phyloP scores from a whole-genome alignment of 192 early-diverging fungal species.

The Phycomyces nitens region DNA sequence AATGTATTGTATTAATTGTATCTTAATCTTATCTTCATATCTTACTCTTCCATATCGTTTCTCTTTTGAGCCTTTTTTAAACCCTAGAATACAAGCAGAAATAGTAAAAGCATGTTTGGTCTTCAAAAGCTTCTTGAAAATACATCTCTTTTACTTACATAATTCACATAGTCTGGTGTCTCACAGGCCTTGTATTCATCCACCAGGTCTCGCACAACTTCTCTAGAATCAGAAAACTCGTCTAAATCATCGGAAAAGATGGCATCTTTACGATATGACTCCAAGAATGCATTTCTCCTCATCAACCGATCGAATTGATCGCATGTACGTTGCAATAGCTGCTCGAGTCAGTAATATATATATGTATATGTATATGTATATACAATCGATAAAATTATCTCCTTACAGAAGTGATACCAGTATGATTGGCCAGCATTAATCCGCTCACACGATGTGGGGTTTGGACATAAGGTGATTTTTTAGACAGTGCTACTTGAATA shows the following conservation, averaged over 20 bases:
- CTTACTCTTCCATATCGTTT: background rate
- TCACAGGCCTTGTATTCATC: slow-evolving; percentile 95
- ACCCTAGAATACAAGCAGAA: background rate
- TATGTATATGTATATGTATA: no score
- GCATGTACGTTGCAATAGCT: slow-evolving; percentile 88
- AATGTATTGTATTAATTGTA: no score
- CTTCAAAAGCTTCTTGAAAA: background rate
- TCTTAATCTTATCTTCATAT: no score
- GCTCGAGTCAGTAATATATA: no score
- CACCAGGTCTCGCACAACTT: slow-evolving; percentile 89
- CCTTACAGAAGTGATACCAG: slow-evolving; percentile 78
- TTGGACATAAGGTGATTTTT: slow-evolving; percentile 89
- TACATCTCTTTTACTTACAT: slow-evolving; percentile 35
- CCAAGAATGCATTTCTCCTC: slow-evolving; percentile 95
- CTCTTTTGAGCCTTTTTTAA: background rate
- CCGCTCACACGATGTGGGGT: slow-evolving; percentile 93
- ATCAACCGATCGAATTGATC: slow-evolving; percentile 92
- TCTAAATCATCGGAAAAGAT: slow-evolving; percentile 79
- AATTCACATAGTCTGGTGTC: slow-evolving; percentile 78
- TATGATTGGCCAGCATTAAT: slow-evolving; percentile 98
- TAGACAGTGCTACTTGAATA: slow-evolving; percentile 95
- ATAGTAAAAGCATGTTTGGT: background rate
- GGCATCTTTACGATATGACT: slow-evolving; percentile 83
- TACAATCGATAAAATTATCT: no score
- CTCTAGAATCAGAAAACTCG: slow-evolving; percentile 91